Percentiles rank a stretch among this genome's conserved stretches.
phyloP scores from a whole-genome alignment of 139 green algal genomes.

The Chlamydomonas incerta region DNA sequence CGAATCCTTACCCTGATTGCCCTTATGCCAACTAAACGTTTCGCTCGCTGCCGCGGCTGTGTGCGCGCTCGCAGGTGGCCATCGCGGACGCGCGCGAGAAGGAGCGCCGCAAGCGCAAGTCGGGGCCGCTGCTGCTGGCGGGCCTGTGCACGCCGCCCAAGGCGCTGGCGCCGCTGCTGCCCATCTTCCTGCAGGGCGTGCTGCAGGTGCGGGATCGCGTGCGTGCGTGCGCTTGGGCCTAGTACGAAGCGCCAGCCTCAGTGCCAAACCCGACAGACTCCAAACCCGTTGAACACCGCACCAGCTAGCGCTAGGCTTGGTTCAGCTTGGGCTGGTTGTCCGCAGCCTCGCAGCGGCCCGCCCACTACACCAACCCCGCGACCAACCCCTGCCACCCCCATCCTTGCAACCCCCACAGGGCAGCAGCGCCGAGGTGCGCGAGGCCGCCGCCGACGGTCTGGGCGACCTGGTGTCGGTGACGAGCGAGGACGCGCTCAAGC shows the following conservation, averaged over 20 bases:
- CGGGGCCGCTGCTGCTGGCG: constrained; percentile 69
- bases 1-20: too few relatives aligned
- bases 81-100: constrained; percentile 79
- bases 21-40: too few relatives aligned
- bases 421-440: constrained; percentile 81
- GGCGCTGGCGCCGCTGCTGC: constrained; percentile 89
- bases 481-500: constrained; percentile 80
- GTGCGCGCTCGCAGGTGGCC: constrained; percentile 19
- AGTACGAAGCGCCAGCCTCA: too few relatives aligned
- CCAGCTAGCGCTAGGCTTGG: too few relatives aligned
- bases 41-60: too few relatives aligned
- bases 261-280: too few relatives aligned
- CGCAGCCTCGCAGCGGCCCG: background rate
- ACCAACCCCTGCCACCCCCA: background rate
- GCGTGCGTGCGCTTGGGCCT: too few relatives aligned
- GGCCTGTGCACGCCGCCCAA: constrained; percentile 90
- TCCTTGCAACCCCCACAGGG: constrained; percentile 68
- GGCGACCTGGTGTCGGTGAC: constrained; percentile 91
- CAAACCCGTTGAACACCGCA: too few relatives aligned
- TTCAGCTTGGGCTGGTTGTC: too few relatives aligned
- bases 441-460: constrained; percentile 91
- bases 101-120: constrained; percentile 79
- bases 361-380: background rate
- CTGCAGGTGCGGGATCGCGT: too few relatives aligned
- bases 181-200: constrained; percentile 94